These are phyloP conservation scores for Trichoderma koningiopsis DNA, from an alignment of 2,329 filamentous ascomycete species.

Conservation along the genomic window DNA sequence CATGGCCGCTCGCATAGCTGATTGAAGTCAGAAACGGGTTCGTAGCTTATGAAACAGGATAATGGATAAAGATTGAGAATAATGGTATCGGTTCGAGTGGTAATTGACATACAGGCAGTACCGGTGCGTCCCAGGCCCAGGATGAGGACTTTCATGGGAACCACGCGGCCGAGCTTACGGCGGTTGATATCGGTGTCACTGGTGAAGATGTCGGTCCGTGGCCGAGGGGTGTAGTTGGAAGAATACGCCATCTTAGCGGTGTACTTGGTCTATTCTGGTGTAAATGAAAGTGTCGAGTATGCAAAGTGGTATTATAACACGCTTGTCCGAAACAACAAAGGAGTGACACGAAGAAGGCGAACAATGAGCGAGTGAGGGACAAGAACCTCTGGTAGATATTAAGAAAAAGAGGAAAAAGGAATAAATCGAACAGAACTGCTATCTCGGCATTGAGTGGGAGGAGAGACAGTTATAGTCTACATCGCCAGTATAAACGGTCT, in stretches of 20 bases:
- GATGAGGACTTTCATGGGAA: conserved; percentile 67
- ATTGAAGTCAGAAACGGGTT: not conserved
- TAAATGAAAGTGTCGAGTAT: not conserved
- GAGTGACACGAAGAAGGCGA: not conserved
- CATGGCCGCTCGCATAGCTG: conserved; percentile 66
- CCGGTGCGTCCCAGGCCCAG: conserved; percentile 71
- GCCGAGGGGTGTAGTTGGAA: conserved; percentile 38
- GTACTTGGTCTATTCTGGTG: not conserved
- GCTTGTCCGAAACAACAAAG: not conserved
- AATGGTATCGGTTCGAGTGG: not conserved
- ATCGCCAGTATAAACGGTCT: not conserved
- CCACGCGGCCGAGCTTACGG: conserved; percentile 63
- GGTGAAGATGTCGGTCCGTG: conserved; percentile 63
- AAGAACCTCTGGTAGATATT: not conserved
- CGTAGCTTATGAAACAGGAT: not conserved
- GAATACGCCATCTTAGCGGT: conserved; percentile 36
- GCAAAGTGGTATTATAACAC: not conserved
- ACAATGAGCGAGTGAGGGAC: not conserved
- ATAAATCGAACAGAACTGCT: not conserved
- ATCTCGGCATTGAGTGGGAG: not conserved
- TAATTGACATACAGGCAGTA: conserved; percentile 60
- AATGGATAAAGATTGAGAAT: not conserved
- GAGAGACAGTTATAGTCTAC: not conserved
- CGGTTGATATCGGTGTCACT: conserved; percentile 69
- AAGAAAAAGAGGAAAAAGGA: not conserved